Evolutionary conservation across 2,329 filamentous ascomycete genomes (phyloP), one percentile per base, ranked within the genome.

Genomic region (Penicillium sp.): DNA sequence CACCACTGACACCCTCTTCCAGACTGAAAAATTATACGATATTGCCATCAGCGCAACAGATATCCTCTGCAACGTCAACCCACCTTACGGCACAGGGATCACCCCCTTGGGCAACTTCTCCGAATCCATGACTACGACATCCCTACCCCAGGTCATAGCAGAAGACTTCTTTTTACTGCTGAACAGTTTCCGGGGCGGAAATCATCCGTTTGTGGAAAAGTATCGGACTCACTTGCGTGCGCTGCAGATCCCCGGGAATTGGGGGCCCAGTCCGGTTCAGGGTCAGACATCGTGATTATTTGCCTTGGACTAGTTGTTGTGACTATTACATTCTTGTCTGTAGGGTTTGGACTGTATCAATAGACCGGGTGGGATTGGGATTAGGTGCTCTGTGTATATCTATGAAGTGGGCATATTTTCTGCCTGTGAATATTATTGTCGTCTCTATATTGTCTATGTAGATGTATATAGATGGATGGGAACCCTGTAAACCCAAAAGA

Each of bases 1-100:
- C 5, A 35, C 56, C 3, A 35, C 56, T 61, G 45, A 59, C 7
- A 55, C 10, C 11, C 56, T 59, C 4, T 4, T 48, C 16, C 38
- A 77, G 70, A 72, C 76, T 14, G 76, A 79, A 60, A 79, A 79
- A 61, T 61, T 79, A 25, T 79, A 73, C 45, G 76, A 79, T 57
- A 78, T 79, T 38, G 73, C 73, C 22, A 62, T 68, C 11, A 69
- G 73, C 40, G 74, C 74, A 25, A 69, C 72, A n/a, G 64, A 70
- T 42, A 70, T 71, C 7, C 66, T 69, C 26, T 72, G 68, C 53
- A 73, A 71, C 46, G 63, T 68, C 51, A 70, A 59, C 37, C 62
- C 69, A 8, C 64, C 70, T 37, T 65, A 64, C 30, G 68, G 65
- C 16, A 66, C 58, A 16, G 64, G 64, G 37, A 65, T 54, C 59